Base-by-base conservation (phyloP, 257 asterid species). In the Ballota nigra region DNA sequence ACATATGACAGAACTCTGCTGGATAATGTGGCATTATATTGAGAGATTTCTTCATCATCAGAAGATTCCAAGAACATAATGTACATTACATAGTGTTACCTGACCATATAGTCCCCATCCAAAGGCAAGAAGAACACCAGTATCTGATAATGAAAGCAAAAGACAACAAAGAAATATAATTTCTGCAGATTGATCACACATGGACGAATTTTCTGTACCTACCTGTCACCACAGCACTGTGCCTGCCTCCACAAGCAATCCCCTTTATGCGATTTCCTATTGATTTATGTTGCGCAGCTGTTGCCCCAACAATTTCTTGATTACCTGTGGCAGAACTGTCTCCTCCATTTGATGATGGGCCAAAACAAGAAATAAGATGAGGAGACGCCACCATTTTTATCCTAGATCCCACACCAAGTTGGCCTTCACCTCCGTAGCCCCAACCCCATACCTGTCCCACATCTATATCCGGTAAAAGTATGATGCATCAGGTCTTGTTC, bases 381-480 rank as follows among this genome's bases (percentile, higher is more conserved):
- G 97, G 97, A 31, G 95, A 81, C 26, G 95, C 91, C 91, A 88
- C 97, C 74, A 74, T 68, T 82, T 86, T 88, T 71, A 86, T 82
- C 76, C 87, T 81, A 73, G 91, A 78, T 58, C 95, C 97, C 85
- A 88, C 76, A 71, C 96, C 96, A 38, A 90, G 95, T 76, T 90
- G 95, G 66, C 96, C 95, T 79, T 90, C 96, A 56, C 96, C 96
- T 79, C 96, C 95, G 61, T 88, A 90, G 91, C 92, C 96, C 96
- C 96, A 90, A 85, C 92, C 96, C 92, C 96, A 90, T 38, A 90
- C 92, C 91, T 84, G 96, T 86, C 96, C 96, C 73, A 80, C 87
- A 88, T 90, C 97, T 88, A 84, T 73, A 88, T 83, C 83, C 83
- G 80, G 84, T 57, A 83, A 84, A 88, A 86, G 81, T 65, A 84